Base-by-base conservation (phyloP, 2,329 filamentous ascomycete species). In the Talaromyces verruculosus region DNA sequence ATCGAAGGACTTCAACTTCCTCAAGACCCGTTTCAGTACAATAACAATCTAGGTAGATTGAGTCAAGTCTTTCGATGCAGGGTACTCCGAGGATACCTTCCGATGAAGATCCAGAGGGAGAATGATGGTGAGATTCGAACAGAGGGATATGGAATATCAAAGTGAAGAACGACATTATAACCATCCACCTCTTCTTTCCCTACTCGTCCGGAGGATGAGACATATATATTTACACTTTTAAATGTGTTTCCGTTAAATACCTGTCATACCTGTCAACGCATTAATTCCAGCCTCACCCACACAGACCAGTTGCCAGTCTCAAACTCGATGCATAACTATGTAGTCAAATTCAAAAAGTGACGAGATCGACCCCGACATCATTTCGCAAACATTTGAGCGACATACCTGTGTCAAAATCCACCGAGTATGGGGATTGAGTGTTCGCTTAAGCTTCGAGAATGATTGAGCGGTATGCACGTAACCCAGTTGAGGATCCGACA, bases 21-120 rank as follows among this genome's bases (percentile, higher is more conserved):
- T 55, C 22, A 35, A 60, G 15, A 49, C 39, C 30, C 3, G 55
- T 65, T 33, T 61, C 63, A 53, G 25, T 37, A 28, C 58, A 65
- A 47, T 37, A 47, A 10, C 57, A 61, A 25, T 41, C 39, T 35
- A 43, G 35, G 39, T 37, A 47, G 3, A 61, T 6, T 6, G 63
- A 28, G 37, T 49, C 11, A 3, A 61, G 6, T 53, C 33, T 41
- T 41, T 63, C 60, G 17, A 41, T 22, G 47, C 60, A 63, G 30
- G 45, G n/a, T 8, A 53, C 22, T 19, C 45, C 15, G n/a, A 51
- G 47, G 13, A 17, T 35, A 3, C 41, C 8, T 15, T 47, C 59
- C 4, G 60, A 30, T 1, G 30, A 17, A 19, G 33, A 1, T 2
- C 19, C 25, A 15, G 43, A 25, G 13, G 43, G 7, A 53, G 19